Evolutionary conservation across 2,329 filamentous ascomycete species (phyloP).

Genomic region (Sporothrix dimorphospora): DNA sequence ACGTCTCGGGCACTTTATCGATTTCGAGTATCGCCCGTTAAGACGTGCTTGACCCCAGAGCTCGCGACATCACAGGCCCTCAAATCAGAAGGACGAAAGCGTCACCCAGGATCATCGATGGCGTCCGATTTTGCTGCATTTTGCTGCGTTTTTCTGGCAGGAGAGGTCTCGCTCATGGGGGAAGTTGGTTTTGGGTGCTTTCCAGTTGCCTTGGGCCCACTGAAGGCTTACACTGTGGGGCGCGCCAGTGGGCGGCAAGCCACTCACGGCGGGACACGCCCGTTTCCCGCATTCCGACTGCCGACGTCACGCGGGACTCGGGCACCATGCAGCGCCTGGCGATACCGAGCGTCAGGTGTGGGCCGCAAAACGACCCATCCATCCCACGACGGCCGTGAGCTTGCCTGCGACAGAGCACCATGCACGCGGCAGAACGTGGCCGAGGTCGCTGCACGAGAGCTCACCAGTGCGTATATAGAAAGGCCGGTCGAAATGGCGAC

Average conservation of each 20-base stretch:
- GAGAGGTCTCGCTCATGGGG: neutral
- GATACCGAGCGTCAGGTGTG: neutral
- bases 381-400: neutral
- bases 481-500: neutral
- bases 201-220: neutral
- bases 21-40: conserved; percentile 5
- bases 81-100: conserved; percentile 17
- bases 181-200: neutral
- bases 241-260: neutral
- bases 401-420: neutral
- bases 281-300: neutral
- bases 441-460: neutral
- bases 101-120: neutral
- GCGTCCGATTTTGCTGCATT: neutral
- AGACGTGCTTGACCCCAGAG: conserved; percentile 20
- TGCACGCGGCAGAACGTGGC: neutral
- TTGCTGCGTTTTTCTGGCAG: neutral
- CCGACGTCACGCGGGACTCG: conserved; percentile 10
- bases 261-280: neutral
- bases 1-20: neutral
- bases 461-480: conserved; percentile 7
- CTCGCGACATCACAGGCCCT: conserved; percentile 18
- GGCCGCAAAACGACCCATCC: neutral
- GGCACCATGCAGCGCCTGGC: neutral
- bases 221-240: neutral